Conservation (phyloP, 2,329 filamentous ascomycete genomes). For the Talaromyces pinophilus region DNA sequence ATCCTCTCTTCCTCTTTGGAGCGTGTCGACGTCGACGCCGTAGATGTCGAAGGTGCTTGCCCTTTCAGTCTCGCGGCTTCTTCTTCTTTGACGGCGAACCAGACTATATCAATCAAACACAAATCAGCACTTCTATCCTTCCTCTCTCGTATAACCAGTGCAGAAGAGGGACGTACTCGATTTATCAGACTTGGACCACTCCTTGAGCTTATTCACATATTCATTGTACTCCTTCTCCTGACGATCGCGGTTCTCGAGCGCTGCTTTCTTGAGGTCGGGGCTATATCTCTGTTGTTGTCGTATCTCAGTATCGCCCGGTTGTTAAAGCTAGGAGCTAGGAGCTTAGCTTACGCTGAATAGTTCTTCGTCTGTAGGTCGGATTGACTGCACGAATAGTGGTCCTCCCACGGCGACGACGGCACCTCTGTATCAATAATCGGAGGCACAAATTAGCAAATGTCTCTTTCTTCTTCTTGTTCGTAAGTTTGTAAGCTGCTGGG, state of each 20-base stretch:
- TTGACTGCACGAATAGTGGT: constrained; percentile 75
- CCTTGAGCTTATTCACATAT: constrained; percentile 80
- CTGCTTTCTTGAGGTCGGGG: constrained; percentile 86
- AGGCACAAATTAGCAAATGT: no score
- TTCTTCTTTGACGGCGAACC: constrained; percentile 43
- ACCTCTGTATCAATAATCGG: constrained; percentile 43
- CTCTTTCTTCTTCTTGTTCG: background rate
- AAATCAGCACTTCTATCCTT: background rate
- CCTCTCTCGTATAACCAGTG: background rate
- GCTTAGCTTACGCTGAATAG: constrained; percentile 63
- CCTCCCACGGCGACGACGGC: constrained; percentile 74
- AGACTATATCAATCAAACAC: constrained; percentile 33
- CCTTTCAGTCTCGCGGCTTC: constrained; percentile 35
- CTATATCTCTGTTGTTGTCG: constrained; percentile 69
- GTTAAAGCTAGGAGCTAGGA: background rate
- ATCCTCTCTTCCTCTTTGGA: constrained; percentile 36
- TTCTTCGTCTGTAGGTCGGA: constrained; percentile 80
- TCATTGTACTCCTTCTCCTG: constrained; percentile 84
- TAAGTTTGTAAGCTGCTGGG: background rate
- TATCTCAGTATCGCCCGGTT: background rate
- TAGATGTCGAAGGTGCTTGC: constrained; percentile 28
- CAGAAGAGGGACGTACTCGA: constrained; percentile 63
- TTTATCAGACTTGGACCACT: constrained; percentile 87
- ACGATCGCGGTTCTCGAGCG: constrained; percentile 74
- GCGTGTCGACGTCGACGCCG: constrained; percentile 25